Conservation (phyloP, 768 basidiomycete genomes). For the Podaxis sp. region DNA sequence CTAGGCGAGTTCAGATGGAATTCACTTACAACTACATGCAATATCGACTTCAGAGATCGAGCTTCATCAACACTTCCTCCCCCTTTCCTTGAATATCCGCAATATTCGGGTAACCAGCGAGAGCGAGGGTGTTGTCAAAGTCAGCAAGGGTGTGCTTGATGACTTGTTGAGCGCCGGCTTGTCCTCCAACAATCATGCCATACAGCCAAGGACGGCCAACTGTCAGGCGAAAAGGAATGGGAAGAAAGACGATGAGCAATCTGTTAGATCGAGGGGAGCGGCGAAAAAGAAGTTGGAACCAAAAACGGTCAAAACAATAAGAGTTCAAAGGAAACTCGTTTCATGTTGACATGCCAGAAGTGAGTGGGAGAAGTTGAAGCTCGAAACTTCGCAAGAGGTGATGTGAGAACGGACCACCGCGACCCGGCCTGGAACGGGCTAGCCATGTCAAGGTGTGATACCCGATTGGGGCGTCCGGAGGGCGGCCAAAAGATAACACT, state of each 20-base stretch:
- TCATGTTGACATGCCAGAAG: too few species aligned
- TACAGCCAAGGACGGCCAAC: conserved; percentile 79
- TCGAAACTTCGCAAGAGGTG: too few species aligned
- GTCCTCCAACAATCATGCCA: conserved; percentile 67
- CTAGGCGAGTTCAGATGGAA: background rate
- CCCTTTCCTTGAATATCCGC: conserved; percentile 63
- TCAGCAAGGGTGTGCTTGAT: conserved; percentile 68
- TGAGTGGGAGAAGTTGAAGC: too few species aligned
- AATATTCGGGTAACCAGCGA: conserved; percentile 57
- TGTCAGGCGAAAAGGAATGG: conserved; percentile 21
- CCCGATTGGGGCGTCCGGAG: too few species aligned
- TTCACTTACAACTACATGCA: background rate
- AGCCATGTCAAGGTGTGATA: too few species aligned
- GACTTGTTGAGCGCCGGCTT: conserved; percentile 75
- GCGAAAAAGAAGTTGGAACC: background rate
- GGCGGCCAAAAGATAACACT: too few species aligned
- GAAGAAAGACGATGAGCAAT: background rate
- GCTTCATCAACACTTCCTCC: conserved; percentile 47
- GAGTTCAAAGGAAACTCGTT: too few species aligned
- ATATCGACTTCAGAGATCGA: conserved; percentile 28
- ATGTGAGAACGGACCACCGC: too few species aligned
- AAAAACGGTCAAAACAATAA: background rate
- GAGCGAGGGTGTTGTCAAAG: conserved; percentile 61
- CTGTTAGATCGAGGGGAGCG: background rate
- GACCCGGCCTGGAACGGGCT: too few species aligned